Evolutionary conservation across 768 basidiomycete genomes (phyloP).

Genomic region (Mycena epipterygia): DNA sequence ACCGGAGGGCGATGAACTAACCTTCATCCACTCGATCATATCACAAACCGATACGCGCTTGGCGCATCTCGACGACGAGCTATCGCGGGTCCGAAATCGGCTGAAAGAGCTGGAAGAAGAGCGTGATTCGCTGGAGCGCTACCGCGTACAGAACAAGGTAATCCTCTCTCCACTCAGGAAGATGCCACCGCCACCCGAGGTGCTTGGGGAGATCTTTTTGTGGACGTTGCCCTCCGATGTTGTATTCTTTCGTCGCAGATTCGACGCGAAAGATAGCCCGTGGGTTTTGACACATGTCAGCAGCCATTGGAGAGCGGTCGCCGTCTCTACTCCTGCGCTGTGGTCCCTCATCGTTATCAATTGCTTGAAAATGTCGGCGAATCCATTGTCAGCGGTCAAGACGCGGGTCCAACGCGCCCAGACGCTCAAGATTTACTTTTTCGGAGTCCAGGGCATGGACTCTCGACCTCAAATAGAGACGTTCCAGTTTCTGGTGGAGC

Average conservation of each 20-base stretch:
- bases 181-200: constrained; percentile 8
- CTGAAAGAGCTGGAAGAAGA: background rate
- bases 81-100: background rate
- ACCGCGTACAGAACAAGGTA: background rate
- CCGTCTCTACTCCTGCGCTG: background rate
- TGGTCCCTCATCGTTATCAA: background rate
- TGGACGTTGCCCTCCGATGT: background rate
- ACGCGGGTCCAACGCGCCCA: constrained; percentile 2
- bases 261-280: background rate
- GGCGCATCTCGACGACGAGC: background rate
- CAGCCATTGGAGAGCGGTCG: constrained; percentile 2
- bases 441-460: background rate
- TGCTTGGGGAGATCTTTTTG: background rate
- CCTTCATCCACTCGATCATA: background rate
- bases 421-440: background rate
- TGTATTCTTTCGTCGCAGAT: background rate
- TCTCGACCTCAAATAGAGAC: background rate
- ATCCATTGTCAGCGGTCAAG: constrained; percentile 1
- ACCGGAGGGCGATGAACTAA: background rate
- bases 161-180: background rate
- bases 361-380: background rate
- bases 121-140: background rate
- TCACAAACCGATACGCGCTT: background rate
- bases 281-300: constrained; percentile 6
- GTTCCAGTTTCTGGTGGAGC: background rate